phyloP scores from a whole-genome alignment of 2,329 filamentous ascomycete species.

The Mariannaea elegans region DNA sequence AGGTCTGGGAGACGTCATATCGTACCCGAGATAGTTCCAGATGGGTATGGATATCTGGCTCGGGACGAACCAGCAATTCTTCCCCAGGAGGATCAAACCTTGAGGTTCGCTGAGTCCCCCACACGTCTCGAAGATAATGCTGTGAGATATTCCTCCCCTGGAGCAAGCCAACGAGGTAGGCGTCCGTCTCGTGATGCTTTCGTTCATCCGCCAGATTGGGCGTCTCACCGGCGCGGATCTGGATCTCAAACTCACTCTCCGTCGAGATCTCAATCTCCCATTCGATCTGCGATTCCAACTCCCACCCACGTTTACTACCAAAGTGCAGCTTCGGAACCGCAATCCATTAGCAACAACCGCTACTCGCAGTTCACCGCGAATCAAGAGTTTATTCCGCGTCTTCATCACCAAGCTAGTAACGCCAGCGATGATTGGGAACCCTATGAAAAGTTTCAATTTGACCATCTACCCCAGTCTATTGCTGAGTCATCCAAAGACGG shows the following conservation, averaged over 20 bases:
- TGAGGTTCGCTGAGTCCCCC: constrained; percentile 28
- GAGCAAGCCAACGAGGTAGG: no score
- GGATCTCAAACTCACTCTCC: background rate
- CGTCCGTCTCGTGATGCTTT: no score
- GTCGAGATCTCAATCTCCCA: constrained; percentile 20
- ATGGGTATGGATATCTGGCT: background rate
- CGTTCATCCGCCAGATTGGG: no score
- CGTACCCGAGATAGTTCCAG: constrained; percentile 5
- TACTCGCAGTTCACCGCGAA: background rate
- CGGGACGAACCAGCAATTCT: background rate
- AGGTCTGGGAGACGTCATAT: background rate
- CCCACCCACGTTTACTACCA: constrained; percentile 16
- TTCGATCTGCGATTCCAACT: no score
- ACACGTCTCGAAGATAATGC: constrained; percentile 23
- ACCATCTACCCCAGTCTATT: constrained; percentile 28
- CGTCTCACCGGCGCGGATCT: background rate
- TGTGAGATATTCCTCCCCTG: no score
- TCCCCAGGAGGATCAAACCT: background rate
- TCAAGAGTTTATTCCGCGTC: background rate
- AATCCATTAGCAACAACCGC: constrained; percentile 5
- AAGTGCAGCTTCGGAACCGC: constrained; percentile 6
- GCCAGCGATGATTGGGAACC: constrained; percentile 41
- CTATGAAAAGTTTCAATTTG: constrained; percentile 42
- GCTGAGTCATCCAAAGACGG: constrained; percentile 36
- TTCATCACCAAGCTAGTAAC: constrained; percentile 20